phyloP scores from a whole-genome alignment of 371 early-diverging fungal species.

The Lichtheimia ornata region DNA sequence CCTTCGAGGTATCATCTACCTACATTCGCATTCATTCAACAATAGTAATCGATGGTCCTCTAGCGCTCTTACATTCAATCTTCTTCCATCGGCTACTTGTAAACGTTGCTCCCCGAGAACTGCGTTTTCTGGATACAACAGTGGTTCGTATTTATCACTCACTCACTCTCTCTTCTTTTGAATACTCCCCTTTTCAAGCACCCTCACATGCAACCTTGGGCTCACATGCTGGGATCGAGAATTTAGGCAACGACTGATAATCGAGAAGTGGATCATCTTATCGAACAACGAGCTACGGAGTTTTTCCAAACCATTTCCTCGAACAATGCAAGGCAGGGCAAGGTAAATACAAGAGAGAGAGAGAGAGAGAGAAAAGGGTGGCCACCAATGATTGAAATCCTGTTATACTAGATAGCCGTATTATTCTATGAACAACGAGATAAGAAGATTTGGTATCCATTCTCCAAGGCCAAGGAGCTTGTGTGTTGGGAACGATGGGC shows the following conservation, averaged over 20 bases:
- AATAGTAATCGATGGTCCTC: constrained; percentile 1
- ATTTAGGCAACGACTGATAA: constrained; percentile 43
- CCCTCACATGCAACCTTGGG: neutral
- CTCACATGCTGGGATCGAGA: neutral
- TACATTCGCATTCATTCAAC: neutral
- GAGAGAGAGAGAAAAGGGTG: too few relatives aligned
- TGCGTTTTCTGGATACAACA: constrained; percentile 67
- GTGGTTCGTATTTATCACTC: constrained; percentile 56
- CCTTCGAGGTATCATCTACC: constrained; percentile 53
- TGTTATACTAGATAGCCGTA: constrained; percentile 45
- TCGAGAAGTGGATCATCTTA: constrained; percentile 35
- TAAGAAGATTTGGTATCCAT: constrained; percentile 81
- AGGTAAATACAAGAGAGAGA: constrained; percentile 31
- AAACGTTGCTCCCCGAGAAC: constrained; percentile 75
- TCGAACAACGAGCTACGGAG: constrained; percentile 42
- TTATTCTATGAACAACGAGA: constrained; percentile 79
- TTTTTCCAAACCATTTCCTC: constrained; percentile 38
- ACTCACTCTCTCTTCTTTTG: too few relatives aligned
- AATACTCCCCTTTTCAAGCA: neutral
- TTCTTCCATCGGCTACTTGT: constrained; percentile 83
- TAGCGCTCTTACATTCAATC: constrained; percentile 81
- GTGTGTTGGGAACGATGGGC: constrained; percentile 93
- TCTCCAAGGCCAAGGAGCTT: constrained; percentile 72
- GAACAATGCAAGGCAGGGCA: constrained; percentile 30
- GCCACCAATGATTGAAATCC: neutral